Evolutionary conservation across 352 stramenopile species (phyloP), one percentile per base, ranked within the genome.

Genomic region (Phytopythium boreale): DNA sequence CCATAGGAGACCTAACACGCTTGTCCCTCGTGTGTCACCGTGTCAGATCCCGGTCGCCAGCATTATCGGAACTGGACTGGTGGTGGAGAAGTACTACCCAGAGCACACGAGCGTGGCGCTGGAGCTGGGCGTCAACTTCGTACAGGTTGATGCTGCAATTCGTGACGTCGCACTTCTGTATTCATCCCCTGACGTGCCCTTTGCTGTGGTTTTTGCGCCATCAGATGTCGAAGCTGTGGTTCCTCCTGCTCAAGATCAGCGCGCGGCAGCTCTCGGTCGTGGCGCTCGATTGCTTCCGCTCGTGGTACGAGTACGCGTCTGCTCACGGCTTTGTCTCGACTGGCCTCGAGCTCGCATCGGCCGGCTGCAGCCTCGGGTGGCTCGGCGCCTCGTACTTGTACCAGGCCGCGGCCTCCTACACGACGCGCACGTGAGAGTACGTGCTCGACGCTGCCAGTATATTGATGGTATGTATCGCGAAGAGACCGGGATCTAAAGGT

Each of bases 1-100:
- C 37, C 14, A 20, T 46, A 46, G 29, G 24, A 39, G 20, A 47
- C 59, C n/a, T 17, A 37, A 12, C 5, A 36, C 60, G 15, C 12
- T 62, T 49, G 49, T 19, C 22, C 52, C 24, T 17, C 34, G 36
- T 52, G 46, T 26, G 46, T 27, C 12, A 2, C 36, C 31, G 4
- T 36, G 31, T 14, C 39, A 94, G 85, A 85, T 94, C 34, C 86
- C 86, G 15, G 64, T 92, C 9, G 86, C 82, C 10, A 91, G 81
- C 47, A 68, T 92, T 60, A 72, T 90, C 17, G 86, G 83, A 14
- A 56, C 89, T 8, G 83, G 79, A n/a, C 71, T 94, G 19, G 76
- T 90, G 51, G 62, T 92, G 24, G 86, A 94, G 66, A 90, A 86
- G 61, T 89, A 90, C 67, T 94, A 89, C 46, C 86, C 86, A 0